phyloP scores from a whole-genome alignment of 208 protist genomes.

The Dictyostelium gargantuum region DNA sequence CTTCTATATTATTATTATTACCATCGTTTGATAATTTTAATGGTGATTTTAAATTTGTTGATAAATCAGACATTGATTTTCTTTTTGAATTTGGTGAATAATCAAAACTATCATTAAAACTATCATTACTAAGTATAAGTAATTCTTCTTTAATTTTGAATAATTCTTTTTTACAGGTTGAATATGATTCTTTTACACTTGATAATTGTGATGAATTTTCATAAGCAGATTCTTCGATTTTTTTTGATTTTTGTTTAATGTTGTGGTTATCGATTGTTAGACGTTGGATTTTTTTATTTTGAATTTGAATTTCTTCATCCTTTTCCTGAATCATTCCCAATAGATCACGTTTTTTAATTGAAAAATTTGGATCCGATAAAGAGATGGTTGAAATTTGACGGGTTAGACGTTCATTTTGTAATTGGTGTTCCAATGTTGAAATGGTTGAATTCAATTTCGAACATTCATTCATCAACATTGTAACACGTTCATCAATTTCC shows the following conservation, averaged over 20 bases:
- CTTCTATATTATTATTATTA: background rate
- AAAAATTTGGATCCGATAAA: background rate
- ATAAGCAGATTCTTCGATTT: background rate
- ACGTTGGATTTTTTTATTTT: constrained; percentile 13
- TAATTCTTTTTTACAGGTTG: background rate
- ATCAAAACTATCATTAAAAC: constrained; percentile 33
- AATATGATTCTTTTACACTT: background rate
- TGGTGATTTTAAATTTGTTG: background rate
- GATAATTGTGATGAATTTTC: background rate
- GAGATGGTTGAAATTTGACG: background rate
- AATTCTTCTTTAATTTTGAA: constrained; percentile 42
- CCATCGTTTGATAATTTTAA: background rate
- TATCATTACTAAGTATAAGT: constrained; percentile 17
- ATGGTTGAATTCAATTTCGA: background rate
- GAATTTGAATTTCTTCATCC: background rate
- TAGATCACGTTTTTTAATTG: background rate
- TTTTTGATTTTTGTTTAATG: constrained; percentile 15
- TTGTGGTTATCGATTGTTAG: background rate
- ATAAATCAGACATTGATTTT: background rate
- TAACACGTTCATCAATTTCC: constrained; percentile 15
- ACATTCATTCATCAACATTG: background rate
- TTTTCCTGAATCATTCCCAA: constrained; percentile 28
- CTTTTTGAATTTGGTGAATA: too few relatives aligned
- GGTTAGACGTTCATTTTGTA: background rate
- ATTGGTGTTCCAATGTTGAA: background rate